Conservation (phyloP, 139 green algal genomes). For the Zygnema cylindricum region DNA sequence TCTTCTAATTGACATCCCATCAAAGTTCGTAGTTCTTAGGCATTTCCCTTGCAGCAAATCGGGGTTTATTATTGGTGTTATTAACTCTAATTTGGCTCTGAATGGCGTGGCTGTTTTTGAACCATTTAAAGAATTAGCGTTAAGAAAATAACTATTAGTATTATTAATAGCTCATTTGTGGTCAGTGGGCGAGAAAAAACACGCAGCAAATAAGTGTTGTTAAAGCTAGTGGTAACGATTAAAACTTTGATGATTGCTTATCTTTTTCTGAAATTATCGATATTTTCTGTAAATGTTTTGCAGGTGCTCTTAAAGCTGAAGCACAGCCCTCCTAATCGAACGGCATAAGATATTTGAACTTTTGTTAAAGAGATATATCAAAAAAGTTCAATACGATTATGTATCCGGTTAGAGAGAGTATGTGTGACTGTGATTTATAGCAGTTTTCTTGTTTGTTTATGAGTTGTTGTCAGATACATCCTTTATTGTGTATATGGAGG, state of each 20-base stretch:
- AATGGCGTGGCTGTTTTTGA: too few relatives aligned
- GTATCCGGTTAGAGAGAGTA: background rate
- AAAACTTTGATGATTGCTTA: too few relatives aligned
- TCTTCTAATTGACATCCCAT: too few relatives aligned
- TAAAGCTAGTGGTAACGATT: too few relatives aligned
- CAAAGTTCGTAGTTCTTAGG: too few relatives aligned
- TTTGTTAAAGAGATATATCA: background rate
- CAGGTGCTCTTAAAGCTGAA: background rate
- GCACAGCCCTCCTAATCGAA: background rate
- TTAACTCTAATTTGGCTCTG: too few relatives aligned
- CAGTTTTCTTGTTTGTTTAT: too few relatives aligned
- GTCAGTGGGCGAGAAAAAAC: background rate
- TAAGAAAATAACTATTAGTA: background rate
- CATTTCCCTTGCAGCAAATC: too few relatives aligned
- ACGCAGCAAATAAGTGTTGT: background rate
- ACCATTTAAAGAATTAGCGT: background rate
- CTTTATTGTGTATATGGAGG: too few relatives aligned
- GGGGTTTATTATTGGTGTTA: too few relatives aligned
- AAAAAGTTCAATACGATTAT: background rate
- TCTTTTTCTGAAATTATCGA: background rate
- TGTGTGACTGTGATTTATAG: background rate
- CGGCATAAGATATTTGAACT: background rate
- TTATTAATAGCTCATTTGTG: background rate
- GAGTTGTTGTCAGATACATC: too few relatives aligned
- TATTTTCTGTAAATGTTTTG: background rate